Evolutionary conservation across 305 asterid genomes (phyloP).

Genomic region (Solanum hybrid): DNA sequence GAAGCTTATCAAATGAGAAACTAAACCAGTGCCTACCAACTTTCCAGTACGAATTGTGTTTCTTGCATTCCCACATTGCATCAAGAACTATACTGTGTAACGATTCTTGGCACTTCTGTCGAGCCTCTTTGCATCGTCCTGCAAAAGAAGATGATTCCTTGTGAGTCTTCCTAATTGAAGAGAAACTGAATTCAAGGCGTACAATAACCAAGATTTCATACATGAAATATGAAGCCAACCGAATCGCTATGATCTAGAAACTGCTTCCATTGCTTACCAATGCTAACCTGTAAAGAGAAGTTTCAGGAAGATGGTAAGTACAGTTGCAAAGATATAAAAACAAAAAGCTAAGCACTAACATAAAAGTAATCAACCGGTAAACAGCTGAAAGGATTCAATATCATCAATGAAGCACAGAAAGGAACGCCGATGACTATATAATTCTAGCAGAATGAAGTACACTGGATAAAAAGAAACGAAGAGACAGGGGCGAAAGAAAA

Average conservation of each 20-base stretch:
- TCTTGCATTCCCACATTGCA: not conserved
- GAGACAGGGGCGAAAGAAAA: not conserved
- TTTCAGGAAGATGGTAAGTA: not conserved
- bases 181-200: not conserved
- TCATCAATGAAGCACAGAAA: not conserved
- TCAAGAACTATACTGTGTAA: constrained; percentile 30
- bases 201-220: constrained; percentile 15
- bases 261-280: constrained; percentile 84
- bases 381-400: not conserved
- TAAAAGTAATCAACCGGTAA: not conserved
- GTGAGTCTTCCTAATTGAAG: not conserved
- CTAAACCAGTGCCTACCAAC: not conserved
- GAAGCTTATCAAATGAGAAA: not conserved
- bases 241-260: constrained; percentile 53
- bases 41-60: not conserved
- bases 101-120: constrained; percentile 51
- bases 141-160: constrained; percentile 11
- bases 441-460: not conserved
- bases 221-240: constrained; percentile 71
- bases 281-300: constrained; percentile 43
- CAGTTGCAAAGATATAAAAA: not conserved
- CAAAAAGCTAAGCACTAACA: not conserved
- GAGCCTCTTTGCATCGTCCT: constrained; percentile 62
- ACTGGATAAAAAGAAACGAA: not conserved
- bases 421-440: not conserved